Base-by-base conservation (phyloP, 2,329 filamentous ascomycete genomes). In the Hymenoscyphus scutula region DNA sequence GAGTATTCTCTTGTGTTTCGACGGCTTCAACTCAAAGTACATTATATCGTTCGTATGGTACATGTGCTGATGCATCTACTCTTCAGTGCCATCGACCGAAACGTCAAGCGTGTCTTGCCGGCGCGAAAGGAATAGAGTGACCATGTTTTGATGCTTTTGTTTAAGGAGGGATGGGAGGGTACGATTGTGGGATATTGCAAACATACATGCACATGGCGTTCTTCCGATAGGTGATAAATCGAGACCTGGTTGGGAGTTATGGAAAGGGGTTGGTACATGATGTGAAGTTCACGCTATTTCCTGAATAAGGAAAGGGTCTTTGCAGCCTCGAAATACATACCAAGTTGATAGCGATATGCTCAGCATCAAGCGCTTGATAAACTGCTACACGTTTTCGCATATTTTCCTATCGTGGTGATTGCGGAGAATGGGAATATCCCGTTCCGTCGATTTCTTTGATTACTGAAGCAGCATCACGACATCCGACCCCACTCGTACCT, bases 51-150 rank as follows among this genome's bases (percentile, higher is more conserved):
- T 41, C 2, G n/a, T 23, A 48, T 48, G 4, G 8, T 23, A 30
- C 4, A 53, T 29, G 2, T 17, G 10, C 37, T 54, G 45, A 34
- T 38, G 19, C 48, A n/a, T 19, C 10, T 51, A 25, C 17, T 17
- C 45, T 7, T 23, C n/a, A 68, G 66, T 62, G 61, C 61, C 15
- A 63, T 66, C 17, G 64, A 68, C 55, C 61, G 64, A 38, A 66
- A 65, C 56, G 64, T 68, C 45, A 68, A 68, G 58, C 58, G 61
- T 19, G n/a, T 64, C 25, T 15, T 66, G 32, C 41, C 41, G 32
- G 32, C 11, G 19, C 41, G 41, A 48, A 48, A 48, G 19, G 19
- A 48, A 23, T 48, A 48, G 41, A 25, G 41, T 23, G 41, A 48
- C 19, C 2, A 48, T 48, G 19, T 11, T 2, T 48, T 23, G 19